Base-by-base conservation (phyloP, 345 rosid genomes). In the Alliaria petiolata region DNA sequence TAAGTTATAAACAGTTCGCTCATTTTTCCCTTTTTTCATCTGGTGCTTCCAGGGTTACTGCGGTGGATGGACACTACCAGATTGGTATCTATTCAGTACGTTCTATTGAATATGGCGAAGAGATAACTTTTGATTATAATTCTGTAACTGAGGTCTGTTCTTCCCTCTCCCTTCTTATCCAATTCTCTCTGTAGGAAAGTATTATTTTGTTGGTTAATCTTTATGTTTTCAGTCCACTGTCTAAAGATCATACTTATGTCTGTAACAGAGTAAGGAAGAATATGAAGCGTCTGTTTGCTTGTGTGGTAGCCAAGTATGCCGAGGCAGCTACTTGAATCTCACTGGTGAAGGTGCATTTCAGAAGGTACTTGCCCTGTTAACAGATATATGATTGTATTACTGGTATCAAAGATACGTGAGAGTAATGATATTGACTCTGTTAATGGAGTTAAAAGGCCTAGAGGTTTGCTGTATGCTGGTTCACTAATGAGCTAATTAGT, bases 221-320 rank as follows among this genome's bases (percentile, higher is more conserved):
- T 62, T 84, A 54, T 66, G 44, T 60, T 50, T 45, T 19, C 65
- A 14, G 15, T 52, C 43, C 62, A 51, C 35, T 43, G 39, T 26
- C 64, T 70, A 53, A 61, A 56, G 69, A 58, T 71, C 52, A 43
- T 66, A 63, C 38, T 52, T 79, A n/a, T 46, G 66, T 56, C 68
- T 77, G 76, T 39, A 69, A 58, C 87, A 95, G 99, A 92, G 99
- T 72, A 95, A 95, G 82, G 99, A 95, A 84, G 99, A 95, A 79
- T 95, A 95, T 65, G 99, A 95, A 80, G 99, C 98, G 47, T 95
- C 99, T 77, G 99, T 95, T 45, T 95, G 99, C 84, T 80, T 95
- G 77, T 95, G 99, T 77, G 99, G 99, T 74, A 95, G 97, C 82
- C 99, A 95, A 86, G 96, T 90, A 52, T 95, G 99, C 70, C 89